Percentiles rank a stretch among this genome's conserved stretches.
phyloP scores from a whole-genome alignment of 805 yeast species.

The Ogataea trehaloabstinens region DNA sequence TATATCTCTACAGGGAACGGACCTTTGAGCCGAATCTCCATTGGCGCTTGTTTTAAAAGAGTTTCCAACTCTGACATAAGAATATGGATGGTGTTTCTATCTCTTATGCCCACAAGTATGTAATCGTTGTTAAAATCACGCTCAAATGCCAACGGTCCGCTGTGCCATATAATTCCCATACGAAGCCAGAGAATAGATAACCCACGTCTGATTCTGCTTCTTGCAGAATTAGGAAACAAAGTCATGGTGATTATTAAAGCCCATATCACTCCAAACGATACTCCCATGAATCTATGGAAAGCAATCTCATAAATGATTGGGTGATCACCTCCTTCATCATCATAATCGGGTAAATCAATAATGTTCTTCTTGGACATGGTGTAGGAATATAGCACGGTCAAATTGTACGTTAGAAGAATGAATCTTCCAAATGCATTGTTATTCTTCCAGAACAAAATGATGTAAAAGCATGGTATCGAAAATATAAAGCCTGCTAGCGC shows the following conservation, averaged over 20 bases:
- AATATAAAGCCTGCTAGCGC: slow-evolving; percentile 48
- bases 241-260: slow-evolving; percentile 66
- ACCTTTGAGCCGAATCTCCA: slow-evolving; percentile 74
- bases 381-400: slow-evolving; percentile 75
- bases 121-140: slow-evolving; percentile 26
- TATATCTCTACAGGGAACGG: slow-evolving; percentile 58
- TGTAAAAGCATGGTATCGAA: slow-evolving; percentile 47
- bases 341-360: slow-evolving; percentile 43
- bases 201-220: slow-evolving; percentile 63
- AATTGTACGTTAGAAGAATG: slow-evolving; percentile 70
- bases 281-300: slow-evolving; percentile 72
- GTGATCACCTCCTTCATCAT: slow-evolving; percentile 65
- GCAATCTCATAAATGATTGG: slow-evolving; percentile 76
- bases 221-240: slow-evolving; percentile 73
- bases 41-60: slow-evolving; percentile 66
- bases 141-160: slow-evolving; percentile 61
- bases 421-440: slow-evolving; percentile 68
- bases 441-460: slow-evolving; percentile 66
- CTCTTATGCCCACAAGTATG: slow-evolving; percentile 43
- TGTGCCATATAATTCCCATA: slow-evolving; percentile 78
- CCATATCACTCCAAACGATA: slow-evolving; percentile 71
- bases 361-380: slow-evolving; percentile 59
- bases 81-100: slow-evolving; percentile 41
- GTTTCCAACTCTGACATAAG: slow-evolving; percentile 60
- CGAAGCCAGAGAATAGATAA: slow-evolving; percentile 72